Conservation (phyloP, 2,329 filamentous ascomycete species). For the Fusarium sp. region DNA sequence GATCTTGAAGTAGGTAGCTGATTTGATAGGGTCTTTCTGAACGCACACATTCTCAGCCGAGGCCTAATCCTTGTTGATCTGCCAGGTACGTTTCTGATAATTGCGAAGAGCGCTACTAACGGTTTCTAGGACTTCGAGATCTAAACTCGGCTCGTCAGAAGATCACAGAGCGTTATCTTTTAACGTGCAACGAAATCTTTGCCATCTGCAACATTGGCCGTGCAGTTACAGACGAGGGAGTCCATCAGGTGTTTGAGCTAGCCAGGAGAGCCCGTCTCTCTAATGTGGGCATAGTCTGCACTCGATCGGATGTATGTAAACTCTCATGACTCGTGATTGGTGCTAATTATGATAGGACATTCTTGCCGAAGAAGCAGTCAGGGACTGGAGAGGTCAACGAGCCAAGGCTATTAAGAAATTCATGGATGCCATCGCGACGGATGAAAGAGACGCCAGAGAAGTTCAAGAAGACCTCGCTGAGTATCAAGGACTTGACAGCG, state of each 20-base stretch:
- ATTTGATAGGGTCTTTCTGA: constrained; percentile 53
- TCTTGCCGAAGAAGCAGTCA: constrained; percentile 45
- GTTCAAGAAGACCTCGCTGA: constrained; percentile 29
- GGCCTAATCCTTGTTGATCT: constrained; percentile 61
- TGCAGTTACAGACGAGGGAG: constrained; percentile 54
- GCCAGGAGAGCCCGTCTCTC: constrained; percentile 50
- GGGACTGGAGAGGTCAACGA: constrained; percentile 44
- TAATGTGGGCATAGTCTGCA: constrained; percentile 57
- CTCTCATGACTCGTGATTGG: fast-evolving
- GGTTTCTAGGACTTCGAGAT: constrained; percentile 53
- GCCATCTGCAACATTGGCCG: constrained; percentile 55
- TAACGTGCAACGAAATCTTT: constrained; percentile 59
- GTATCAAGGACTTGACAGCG: neutral
- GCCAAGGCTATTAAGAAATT: constrained; percentile 31
- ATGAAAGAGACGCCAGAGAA: constrained; percentile 6
- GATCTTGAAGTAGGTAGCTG: neutral
- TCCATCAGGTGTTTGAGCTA: constrained; percentile 54
- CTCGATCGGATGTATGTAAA: constrained; percentile 51
- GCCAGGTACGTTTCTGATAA: constrained; percentile 49
- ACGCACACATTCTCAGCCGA: constrained; percentile 58
- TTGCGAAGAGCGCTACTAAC: neutral
- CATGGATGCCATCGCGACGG: constrained; percentile 11
- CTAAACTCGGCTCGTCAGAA: constrained; percentile 55
- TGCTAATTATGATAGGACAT: constrained; percentile 39
- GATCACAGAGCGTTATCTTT: constrained; percentile 58